Base-by-base conservation (phyloP, 371 early-diverging fungal species). In the Mucor piriformis region DNA sequence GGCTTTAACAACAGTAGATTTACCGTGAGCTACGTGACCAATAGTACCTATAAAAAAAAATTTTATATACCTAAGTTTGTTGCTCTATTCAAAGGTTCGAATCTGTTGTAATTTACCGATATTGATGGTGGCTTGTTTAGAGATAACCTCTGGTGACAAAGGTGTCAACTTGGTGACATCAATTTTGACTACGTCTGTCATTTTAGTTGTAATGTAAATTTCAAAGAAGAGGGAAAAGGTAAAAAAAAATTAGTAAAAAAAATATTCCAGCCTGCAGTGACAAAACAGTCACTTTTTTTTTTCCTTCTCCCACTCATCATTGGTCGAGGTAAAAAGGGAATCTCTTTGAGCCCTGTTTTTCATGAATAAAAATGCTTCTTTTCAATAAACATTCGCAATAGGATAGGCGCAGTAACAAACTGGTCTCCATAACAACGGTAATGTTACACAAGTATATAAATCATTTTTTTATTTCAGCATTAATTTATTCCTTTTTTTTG, bases 11-110 rank as follows among this genome's bases (percentile, higher is more conserved):
- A 99, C 95, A 4, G 99, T 99, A 15, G 99, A 97, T 89, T 99
- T 99, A 72, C 99, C 99, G 88, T 99, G 99, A 51, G 99, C 99
- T 70, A 99, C 99, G 85, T 99, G 99, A 52, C 99, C 99, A 77
- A 99, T 99, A 50, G 99, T 99, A 71, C 97, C 97, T 89, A 73
- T 49, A 50, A 63, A 35, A 59, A 64, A 50, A 40, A 37, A 43
- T 57, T 63, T 57, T 53, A 47, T 47, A 42, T 21, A 43, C 6
- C 33, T 29, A 50, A 34, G 32, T 46, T 43, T 59, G 37, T 51
- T 37, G 18, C 47, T 21, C 3, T 11, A 13, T 24, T 16, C 5
- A 33, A 21, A 18, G 8, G 21, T 12, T 47, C 11, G 37, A n/a
- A n/a, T n/a, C 16, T 24, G 12, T 21, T 24, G 11, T 18, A 34